Base-by-base conservation (phyloP, 2,329 filamentous ascomycete species). In the Xylaria sp. region DNA sequence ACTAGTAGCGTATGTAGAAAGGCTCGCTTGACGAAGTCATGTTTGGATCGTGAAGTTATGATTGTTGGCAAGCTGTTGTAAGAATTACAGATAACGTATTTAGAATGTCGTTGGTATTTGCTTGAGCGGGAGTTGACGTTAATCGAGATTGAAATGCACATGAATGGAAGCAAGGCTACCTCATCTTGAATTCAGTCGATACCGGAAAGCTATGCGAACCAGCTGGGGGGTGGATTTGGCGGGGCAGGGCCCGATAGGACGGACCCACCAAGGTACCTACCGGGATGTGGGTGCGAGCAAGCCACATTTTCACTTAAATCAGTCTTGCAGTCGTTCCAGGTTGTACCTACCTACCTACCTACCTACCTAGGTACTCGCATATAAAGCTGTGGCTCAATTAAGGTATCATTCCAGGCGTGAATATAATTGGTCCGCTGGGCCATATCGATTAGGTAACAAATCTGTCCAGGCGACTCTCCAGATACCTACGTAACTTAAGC, bases 1-100 rank as follows among this genome's bases (percentile, higher is more conserved):
- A 98, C 95, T 99, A 99, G 86, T 99, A 99, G 77, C 96, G 91
- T 74, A 99, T 84, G 79, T 99, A 99, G 80, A 99, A 98, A 8
- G 92, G 91, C 77, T 98, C 94, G 81, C 88, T 92, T 75, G 86
- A 82, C 67, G 87, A 85, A 75, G 92, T 65, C 75, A 78, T 77
- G 28, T 51, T 58, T 43, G 39, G 51, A 36, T 36, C 49, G 13
- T 18, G 20, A 7, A 20, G 52, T 56, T 13, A 25, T 20, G 5
- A 12, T 63, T 59, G 13, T 23, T 31, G 41, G 18, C 43, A 13
- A 48, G 39, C 46, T 36, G 20, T 12, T 52, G 49, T 2, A 49
- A 33, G 13, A 1, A 43, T 3, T 36, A 4, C 23, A 3, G 33
- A 12, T 12, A 39, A 39, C 5, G 20, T 28, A 52, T 5, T 28